phyloP scores from a whole-genome alignment of 257 asterid species.

The Solanum piurae region DNA sequence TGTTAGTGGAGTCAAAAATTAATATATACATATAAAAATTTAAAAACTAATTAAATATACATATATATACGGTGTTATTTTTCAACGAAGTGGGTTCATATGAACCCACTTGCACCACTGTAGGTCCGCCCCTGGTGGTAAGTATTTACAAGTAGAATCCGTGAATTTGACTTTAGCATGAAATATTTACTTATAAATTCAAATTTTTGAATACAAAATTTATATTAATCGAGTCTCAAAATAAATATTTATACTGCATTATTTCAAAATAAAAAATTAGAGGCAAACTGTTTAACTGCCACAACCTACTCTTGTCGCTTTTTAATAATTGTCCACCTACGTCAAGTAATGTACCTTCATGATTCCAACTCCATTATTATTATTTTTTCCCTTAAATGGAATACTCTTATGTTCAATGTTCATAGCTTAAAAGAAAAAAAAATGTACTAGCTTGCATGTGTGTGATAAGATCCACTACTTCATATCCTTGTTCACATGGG shows the following conservation, averaged over 20 bases:
- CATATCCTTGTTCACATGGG: neutral
- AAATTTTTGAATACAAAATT: neutral
- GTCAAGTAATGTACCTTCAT: neutral
- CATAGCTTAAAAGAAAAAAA: neutral
- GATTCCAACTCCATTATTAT: slow-evolving; percentile 14
- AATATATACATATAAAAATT: too few species aligned
- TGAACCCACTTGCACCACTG: too few species aligned
- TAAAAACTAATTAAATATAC: too few species aligned
- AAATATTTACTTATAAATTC: neutral
- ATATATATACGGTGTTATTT: too few species aligned
- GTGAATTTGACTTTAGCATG: neutral
- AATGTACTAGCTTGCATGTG: neutral
- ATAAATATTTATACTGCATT: neutral
- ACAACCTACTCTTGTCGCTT: neutral
- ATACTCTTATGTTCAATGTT: neutral
- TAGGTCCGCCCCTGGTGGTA: too few species aligned
- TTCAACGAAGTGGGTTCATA: too few species aligned
- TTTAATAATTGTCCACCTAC: neutral
- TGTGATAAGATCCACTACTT: neutral
- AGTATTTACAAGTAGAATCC: neutral
- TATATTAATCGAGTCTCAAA: neutral
- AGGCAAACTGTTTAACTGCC: neutral
- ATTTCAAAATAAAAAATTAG: neutral
- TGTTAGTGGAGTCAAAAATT: too few species aligned
- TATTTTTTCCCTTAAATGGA: neutral